phyloP scores from a whole-genome alignment of 2,329 filamentous ascomycete species.

The Microsporum ferrugineum region DNA sequence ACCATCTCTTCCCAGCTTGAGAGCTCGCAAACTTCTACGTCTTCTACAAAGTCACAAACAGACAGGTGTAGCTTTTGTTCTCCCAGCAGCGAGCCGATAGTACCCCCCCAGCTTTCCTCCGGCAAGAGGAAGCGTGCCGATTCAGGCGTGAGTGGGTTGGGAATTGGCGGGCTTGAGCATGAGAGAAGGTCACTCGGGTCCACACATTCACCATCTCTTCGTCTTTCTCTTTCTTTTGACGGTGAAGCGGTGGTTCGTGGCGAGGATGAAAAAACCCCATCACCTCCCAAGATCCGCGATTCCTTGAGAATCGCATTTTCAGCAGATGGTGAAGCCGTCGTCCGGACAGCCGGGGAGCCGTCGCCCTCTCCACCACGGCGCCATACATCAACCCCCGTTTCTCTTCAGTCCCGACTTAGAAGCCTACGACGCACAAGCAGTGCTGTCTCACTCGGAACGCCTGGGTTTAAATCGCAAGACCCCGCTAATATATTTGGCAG shows the following conservation, averaged over 20 bases:
- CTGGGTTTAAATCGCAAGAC: conserved; percentile 18
- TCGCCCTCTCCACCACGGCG: conserved; percentile 55
- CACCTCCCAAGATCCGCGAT: conserved; percentile 30
- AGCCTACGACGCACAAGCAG: conserved; percentile 61
- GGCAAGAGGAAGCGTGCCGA: conserved; percentile 13
- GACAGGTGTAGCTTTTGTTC: background rate
- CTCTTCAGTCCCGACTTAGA: conserved; percentile 39
- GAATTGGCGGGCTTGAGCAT: background rate
- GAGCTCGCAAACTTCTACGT: conserved; percentile 1
- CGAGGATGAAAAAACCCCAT: conserved; percentile 31
- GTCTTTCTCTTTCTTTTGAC: conserved; percentile 33
- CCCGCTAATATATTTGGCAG: conserved; percentile 52
- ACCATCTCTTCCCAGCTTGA: background rate
- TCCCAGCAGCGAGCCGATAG: background rate
- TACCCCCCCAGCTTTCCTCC: background rate
- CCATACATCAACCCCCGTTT: conserved; percentile 38
- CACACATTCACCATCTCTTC: conserved; percentile 25
- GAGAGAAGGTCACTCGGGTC: conserved; percentile 7
- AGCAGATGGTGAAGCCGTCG: conserved; percentile 79
- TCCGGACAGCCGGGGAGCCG: conserved; percentile 57
- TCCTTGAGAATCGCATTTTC: conserved; percentile 70
- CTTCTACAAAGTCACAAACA: background rate
- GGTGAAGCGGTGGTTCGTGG: conserved; percentile 30
- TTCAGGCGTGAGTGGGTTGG: conserved; percentile 1
- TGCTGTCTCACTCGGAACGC: conserved; percentile 48